Base-by-base conservation (phyloP, 2,329 filamentous ascomycete species). In the Colletotrichum truncatum region DNA sequence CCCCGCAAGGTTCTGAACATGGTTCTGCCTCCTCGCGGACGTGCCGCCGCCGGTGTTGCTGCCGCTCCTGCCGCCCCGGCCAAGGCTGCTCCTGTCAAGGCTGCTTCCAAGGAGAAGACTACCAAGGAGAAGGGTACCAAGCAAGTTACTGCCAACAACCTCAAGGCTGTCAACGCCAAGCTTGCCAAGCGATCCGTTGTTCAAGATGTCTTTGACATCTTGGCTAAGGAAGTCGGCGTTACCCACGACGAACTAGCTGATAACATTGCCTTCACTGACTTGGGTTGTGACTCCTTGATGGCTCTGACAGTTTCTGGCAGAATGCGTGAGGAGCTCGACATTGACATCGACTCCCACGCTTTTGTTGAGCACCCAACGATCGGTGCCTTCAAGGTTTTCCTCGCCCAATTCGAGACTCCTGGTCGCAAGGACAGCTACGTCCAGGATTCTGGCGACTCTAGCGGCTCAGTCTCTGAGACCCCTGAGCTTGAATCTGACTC, bases 1-100 rank as follows among this genome's bases (percentile, higher is more conserved):
- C 89, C 89, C 34, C 88, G 90, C 71, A 85, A 86, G 70, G 82
- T 89, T 23, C 81, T 92, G 66, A 90, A 91, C 79, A 84, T 88
- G 70, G 85, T 92, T 75, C 79, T 92, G 67, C 89, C 90, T 58
- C 89, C 89, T 2, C 81, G 83, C 26, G 86, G 85, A 48, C 82
- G 82, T 67, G 75, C 78, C 21, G 76, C 78, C 41, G 73, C 76
- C 30, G 72, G 79, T 41, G 68, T 75, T 23, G 70, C 77, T 6
- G 72, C 79, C 23, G 68, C 76, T 54, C 70, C 78, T 38, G 75
- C 78, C 34, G 70, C 78, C 45, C 71, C 76, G 32, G 70, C 76
- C 34, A 76, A 80, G 67, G 75, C 80, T 25, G 69, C 74, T 9
- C 62, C 75, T 12, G 67, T 70, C 11, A 76, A 75, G 69, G 67